Percentiles rank a stretch among this genome's conserved stretches.
phyloP scores from a whole-genome alignment of 2,329 filamentous ascomycete species.

The Didymella keratinophila region DNA sequence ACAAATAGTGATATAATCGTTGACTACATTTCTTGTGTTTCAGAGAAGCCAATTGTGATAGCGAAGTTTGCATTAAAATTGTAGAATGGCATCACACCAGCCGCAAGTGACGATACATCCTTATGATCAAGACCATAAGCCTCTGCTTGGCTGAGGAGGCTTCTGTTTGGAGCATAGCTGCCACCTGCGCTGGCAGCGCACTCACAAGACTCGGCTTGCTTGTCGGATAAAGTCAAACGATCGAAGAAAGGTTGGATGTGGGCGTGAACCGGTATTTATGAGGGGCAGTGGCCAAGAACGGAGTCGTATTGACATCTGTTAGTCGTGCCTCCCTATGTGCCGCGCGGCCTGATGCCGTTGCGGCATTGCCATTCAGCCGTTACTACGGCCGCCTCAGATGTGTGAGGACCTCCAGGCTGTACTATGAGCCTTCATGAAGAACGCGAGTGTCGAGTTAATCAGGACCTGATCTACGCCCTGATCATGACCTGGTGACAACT shows the following conservation, averaged over 20 bases:
- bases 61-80: too few species aligned
- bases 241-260: not conserved
- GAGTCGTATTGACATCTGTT: not conserved
- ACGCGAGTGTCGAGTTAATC: not conserved
- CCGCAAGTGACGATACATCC: too few species aligned
- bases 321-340: not conserved
- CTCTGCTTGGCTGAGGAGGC: too few species aligned
- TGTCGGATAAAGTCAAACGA: not conserved
- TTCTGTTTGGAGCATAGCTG: too few species aligned
- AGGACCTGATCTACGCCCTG: too few species aligned
- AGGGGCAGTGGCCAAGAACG: not conserved
- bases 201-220: not conserved
- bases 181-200: not conserved
- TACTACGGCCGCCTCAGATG: not conserved
- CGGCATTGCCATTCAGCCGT: not conserved
- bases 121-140: too few species aligned
- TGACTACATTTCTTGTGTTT: too few species aligned
- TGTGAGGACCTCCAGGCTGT: not conserved
- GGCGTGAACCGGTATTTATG: not conserved
- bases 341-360: not conserved
- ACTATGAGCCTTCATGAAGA: not conserved
- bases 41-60: too few species aligned
- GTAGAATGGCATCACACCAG: too few species aligned
- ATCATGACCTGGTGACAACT: not conserved
- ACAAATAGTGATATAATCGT: too few species aligned